These are phyloP conservation scores for Nelumbo lutea DNA, from an alignment of 164 flowering plant genomes.

Conservation along the genomic window DNA sequence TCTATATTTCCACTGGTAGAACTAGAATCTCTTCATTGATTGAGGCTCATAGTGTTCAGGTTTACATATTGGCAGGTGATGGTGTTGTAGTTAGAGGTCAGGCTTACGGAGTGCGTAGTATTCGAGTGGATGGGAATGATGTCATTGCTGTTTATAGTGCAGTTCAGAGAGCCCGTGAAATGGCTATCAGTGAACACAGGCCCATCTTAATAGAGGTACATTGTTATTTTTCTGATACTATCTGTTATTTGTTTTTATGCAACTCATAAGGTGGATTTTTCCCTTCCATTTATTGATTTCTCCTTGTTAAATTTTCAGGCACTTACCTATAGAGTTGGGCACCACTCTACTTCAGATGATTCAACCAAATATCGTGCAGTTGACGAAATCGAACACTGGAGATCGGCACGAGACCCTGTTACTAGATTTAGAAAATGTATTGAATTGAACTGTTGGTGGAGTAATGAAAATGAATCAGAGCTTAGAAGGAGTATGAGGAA, in stretches of 20 bases:
- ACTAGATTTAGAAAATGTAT: constrained; percentile 78
- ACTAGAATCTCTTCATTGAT: not conserved
- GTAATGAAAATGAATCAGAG: constrained; percentile 44
- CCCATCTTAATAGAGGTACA: constrained; percentile 80
- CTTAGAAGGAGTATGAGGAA: constrained; percentile 49
- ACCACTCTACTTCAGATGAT: constrained; percentile 95
- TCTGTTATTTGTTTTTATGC: not conserved
- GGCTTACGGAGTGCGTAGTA: constrained; percentile 82
- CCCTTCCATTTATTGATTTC: not conserved
- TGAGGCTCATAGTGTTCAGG: not conserved
- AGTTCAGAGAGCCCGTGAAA: constrained; percentile 69
- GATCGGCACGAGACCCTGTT: constrained; percentile 45
- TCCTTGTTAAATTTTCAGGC: constrained; percentile 38
- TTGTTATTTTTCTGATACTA: not conserved
- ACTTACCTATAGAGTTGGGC: constrained; percentile 87
- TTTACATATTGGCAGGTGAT: constrained; percentile 55
- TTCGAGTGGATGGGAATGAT: constrained; percentile 92
- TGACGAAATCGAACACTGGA: constrained; percentile 86
- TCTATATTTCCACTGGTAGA: not conserved
- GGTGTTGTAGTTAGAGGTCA: constrained; percentile 74
- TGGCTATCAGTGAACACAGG: constrained; percentile 62
- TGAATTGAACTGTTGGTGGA: constrained; percentile 83
- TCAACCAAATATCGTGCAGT: constrained; percentile 82
- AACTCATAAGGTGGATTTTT: not conserved
- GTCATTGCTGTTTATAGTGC: constrained; percentile 77